Evolutionary conservation across 176 grass and related monocot species (phyloP), one percentile per base, ranked within the genome.

Genomic region (Aegilops tauschii): DNA sequence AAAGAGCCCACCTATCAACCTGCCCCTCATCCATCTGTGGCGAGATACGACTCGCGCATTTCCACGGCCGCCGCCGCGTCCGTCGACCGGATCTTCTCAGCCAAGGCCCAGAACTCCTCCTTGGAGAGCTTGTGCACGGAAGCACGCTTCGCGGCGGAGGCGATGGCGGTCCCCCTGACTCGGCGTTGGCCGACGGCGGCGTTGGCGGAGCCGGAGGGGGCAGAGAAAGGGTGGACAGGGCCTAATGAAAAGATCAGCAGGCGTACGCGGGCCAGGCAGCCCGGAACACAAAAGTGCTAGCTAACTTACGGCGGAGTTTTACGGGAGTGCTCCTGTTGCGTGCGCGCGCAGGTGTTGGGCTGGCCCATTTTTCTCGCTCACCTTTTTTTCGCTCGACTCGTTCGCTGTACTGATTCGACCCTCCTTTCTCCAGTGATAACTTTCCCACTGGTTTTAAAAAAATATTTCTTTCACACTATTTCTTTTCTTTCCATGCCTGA

Each of bases 131-230:
- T 69, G 50, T 89, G 73, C 17, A 95, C 78, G 7, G 84, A 40
- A 29, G 89, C 88, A 14, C 96, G 90, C 90, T 98, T 98, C 13
- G 87, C 88, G 9, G 93, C 83, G 0, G 95, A 98, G 27, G 85
- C 90, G 77, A 95, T 62, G 4, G 1, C 25, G 4, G 2, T 37
- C 45, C 61, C 12, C 83, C 79, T 40, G 37, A 40, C 12, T 80
- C 89, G 12, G 86, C 35, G 79, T 95, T 95, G 73, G 76, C 59
- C 42, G 25, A 39, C 37, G 30, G 37, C 35, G 35, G 85, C 70
- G 70, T 20, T 28, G 50, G 82, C n/a, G 76, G 40, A 67, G 77
- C 74, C 23, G 67, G 8, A 36, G 61, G 17, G 13, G 67, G 14
- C 3, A 31, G 7, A 42, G 68, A 52, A 58, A 23, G 37, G 37